phyloP scores from a whole-genome alignment of 306 rosid genomes.

The Morella rubra region DNA sequence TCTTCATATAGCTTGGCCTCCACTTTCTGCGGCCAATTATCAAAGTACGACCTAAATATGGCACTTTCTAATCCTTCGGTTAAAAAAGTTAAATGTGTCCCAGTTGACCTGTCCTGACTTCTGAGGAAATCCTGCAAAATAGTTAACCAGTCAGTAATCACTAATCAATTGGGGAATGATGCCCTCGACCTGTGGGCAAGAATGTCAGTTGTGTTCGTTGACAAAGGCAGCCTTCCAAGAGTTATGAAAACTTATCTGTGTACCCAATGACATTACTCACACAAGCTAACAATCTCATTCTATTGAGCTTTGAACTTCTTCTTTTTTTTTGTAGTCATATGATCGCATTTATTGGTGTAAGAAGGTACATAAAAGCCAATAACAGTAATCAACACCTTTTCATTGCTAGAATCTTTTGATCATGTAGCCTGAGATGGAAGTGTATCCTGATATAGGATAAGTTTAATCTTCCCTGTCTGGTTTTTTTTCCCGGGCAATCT shows the following conservation, averaged over 20 bases:
- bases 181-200: slow-evolving; percentile 18
- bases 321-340: neutral
- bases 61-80: slow-evolving; percentile 89
- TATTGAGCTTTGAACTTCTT: neutral
- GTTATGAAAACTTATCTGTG: slow-evolving; percentile 1
- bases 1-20: slow-evolving; percentile 84
- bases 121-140: slow-evolving; percentile 72
- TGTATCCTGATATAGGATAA: neutral
- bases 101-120: slow-evolving; percentile 69
- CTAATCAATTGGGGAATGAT: slow-evolving; percentile 21
- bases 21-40: slow-evolving; percentile 74
- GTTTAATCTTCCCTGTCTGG: neutral
- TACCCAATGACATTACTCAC: slow-evolving; percentile 7
- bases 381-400: neutral
- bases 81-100: slow-evolving; percentile 63
- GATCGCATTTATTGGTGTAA: neutral
- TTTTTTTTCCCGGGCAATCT: too few relatives aligned
- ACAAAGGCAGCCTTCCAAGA: slow-evolving; percentile 11
- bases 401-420: neutral
- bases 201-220: slow-evolving; percentile 12
- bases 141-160: slow-evolving; percentile 10
- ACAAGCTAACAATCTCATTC: neutral
- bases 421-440: too few relatives aligned
- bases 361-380: neutral
- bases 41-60: slow-evolving; percentile 60